Percentiles rank a stretch among this genome's conserved stretches.
phyloP scores from a whole-genome alignment of 108 stramenopile genomes.

The Epipyxis sp. region DNA sequence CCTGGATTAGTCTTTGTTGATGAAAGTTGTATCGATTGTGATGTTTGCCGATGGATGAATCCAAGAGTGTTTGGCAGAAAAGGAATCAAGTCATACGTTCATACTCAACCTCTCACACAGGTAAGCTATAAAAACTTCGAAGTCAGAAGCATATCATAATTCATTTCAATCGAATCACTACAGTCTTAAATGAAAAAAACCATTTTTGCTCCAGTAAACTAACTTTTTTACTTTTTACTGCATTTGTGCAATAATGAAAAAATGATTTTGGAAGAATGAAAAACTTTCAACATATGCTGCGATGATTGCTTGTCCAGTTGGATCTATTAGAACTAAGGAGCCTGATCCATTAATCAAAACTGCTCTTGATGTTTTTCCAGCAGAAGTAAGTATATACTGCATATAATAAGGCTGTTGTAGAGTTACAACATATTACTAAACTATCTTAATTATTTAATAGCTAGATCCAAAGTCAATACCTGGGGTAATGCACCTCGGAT shows the following conservation, averaged over 20 bases:
- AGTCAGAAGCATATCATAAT: too few species aligned
- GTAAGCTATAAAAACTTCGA: too few species aligned
- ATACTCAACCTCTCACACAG: conserved; percentile 35
- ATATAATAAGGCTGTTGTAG: conserved; percentile 38
- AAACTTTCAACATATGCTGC: conserved; percentile 40
- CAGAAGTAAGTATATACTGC: conserved; percentile 41
- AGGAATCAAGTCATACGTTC: conserved; percentile 32
- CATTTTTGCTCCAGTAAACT: conserved; percentile 33
- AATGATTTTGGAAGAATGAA: conserved; percentile 31
- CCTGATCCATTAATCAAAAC: conserved; percentile 42
- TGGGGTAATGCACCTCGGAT: conserved; percentile 45
- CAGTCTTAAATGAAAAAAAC: too few species aligned
- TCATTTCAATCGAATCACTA: too few species aligned
- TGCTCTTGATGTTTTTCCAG: conserved; percentile 38
- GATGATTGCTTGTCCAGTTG: conserved; percentile 40
- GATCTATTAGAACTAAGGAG: conserved; percentile 34
- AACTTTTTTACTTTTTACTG: conserved; percentile 19
- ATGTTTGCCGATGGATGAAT: conserved; percentile 51
- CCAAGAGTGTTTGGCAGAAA: conserved; percentile 25
- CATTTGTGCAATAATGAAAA: too few species aligned
- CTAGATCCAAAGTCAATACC: conserved; percentile 27
- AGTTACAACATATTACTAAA: neutral
- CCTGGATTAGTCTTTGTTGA: conserved; percentile 46
- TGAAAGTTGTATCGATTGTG: conserved; percentile 51
- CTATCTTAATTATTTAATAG: neutral